These are phyloP conservation scores for Trypanosoma theileri DNA, from an alignment of 208 protist species.

Conservation along the genomic window DNA sequence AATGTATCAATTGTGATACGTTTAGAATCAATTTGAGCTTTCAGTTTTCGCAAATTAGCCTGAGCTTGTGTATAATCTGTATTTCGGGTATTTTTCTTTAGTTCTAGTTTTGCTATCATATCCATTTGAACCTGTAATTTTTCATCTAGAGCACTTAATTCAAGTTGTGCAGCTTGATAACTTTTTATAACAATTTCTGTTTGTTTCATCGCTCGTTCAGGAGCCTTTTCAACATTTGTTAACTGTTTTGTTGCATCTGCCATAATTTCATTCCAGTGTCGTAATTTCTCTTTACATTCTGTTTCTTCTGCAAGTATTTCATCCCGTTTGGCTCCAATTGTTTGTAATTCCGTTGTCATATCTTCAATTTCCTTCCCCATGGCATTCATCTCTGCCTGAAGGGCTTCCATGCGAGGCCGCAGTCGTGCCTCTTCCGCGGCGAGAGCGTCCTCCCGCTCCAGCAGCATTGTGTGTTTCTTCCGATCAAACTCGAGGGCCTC, in stretches of 20 bases:
- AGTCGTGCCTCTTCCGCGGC: constrained; percentile 88
- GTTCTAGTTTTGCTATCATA: constrained; percentile 72
- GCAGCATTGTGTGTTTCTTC: constrained; percentile 80
- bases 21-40: constrained; percentile 72
- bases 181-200: constrained; percentile 69
- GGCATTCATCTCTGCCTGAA: constrained; percentile 68
- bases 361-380: constrained; percentile 82
- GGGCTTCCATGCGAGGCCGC: constrained; percentile 74
- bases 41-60: constrained; percentile 63
- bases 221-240: constrained; percentile 77
- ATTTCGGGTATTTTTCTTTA: constrained; percentile 70
- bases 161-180: constrained; percentile 55
- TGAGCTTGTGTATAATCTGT: constrained; percentile 63
- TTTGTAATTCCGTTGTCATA: constrained; percentile 44
- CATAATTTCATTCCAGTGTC: constrained; percentile 54
- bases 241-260: constrained; percentile 69
- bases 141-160: constrained; percentile 64
- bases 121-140: constrained; percentile 61
- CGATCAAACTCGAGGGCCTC: constrained; percentile 91
- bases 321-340: constrained; percentile 41
- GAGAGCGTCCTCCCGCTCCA: constrained; percentile 87
- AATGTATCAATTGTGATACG: constrained; percentile 87
- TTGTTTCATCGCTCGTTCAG: constrained; percentile 80
- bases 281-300: constrained; percentile 51
- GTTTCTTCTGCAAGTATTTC: constrained; percentile 56